A percentile compares a stretch with the other conserved stretches of the same genome.
These are phyloP conservation scores for Phytomonas serpens DNA, from an alignment of 208 protist genomes.

Conservation along the genomic window DNA sequence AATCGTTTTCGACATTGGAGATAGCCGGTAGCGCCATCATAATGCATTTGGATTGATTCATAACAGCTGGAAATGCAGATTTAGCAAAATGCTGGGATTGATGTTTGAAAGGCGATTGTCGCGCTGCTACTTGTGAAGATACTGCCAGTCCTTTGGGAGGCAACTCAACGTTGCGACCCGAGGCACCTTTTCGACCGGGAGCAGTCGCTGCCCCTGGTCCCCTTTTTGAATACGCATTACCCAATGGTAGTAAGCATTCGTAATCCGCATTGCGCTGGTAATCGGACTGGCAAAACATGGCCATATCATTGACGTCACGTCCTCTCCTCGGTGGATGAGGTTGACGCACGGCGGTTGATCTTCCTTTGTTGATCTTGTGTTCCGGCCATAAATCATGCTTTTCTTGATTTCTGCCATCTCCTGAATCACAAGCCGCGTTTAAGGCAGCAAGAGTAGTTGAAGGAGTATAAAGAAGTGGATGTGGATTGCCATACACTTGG, in stretches of 20 bases:
- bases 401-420: neutral
- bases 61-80: neutral
- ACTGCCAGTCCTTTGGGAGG: neutral
- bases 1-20: neutral
- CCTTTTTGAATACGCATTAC: neutral
- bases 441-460: constrained; percentile 14
- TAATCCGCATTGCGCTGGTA: neutral
- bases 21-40: neutral
- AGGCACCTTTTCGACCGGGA: neutral
- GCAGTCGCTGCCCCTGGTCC: neutral
- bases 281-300: neutral
- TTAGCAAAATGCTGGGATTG: neutral
- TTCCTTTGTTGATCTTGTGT: neutral
- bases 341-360: neutral
- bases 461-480: constrained; percentile 56
- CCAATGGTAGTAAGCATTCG: neutral
- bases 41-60: constrained; percentile 2
- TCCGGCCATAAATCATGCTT: neutral
- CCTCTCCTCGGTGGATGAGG: neutral
- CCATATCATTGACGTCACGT: neutral
- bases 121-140: neutral
- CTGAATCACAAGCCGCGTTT: constrained; percentile 1
- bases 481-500: constrained; percentile 67
- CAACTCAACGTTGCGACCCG: neutral
- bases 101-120: neutral